A percentile compares a stretch with the other conserved stretches of the same genome.
Conservation (phyloP, 2,329 filamentous ascomycete species). For the Diaporthe sp. region DNA sequence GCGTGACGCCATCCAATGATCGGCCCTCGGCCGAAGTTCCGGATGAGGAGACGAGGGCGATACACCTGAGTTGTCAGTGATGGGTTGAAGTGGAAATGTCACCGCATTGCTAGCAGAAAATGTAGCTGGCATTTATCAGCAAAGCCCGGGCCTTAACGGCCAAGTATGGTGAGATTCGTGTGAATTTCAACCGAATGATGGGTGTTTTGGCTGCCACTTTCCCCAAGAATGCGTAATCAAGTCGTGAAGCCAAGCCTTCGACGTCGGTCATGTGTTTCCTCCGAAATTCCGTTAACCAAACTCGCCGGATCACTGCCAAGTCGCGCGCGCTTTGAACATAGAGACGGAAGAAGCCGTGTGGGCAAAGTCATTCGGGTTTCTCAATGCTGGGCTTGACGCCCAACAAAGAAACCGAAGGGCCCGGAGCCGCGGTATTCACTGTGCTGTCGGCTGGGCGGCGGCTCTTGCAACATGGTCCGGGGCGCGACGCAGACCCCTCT, state of each 20-base stretch:
- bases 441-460: neutral
- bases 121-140: no score
- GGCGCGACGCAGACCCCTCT: neutral
- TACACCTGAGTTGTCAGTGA: no score
- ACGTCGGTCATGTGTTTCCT: neutral
- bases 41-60: no score
- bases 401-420: neutral
- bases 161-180: neutral
- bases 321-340: neutral
- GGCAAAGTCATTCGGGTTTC: no score
- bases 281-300: neutral
- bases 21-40: no score
- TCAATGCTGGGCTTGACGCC: neutral
- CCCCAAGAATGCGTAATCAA: neutral
- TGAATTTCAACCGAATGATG: neutral
- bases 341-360: neutral
- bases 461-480: neutral
- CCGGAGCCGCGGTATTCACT: neutral
- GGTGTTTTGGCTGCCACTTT: neutral
- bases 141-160: no score
- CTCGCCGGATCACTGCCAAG: neutral
- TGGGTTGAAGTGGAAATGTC: no score
- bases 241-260: neutral
- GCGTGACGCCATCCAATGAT: no score
- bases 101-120: no score